Base-by-base conservation (phyloP, 441 rosid species). In the Gossypium trilobum region DNA sequence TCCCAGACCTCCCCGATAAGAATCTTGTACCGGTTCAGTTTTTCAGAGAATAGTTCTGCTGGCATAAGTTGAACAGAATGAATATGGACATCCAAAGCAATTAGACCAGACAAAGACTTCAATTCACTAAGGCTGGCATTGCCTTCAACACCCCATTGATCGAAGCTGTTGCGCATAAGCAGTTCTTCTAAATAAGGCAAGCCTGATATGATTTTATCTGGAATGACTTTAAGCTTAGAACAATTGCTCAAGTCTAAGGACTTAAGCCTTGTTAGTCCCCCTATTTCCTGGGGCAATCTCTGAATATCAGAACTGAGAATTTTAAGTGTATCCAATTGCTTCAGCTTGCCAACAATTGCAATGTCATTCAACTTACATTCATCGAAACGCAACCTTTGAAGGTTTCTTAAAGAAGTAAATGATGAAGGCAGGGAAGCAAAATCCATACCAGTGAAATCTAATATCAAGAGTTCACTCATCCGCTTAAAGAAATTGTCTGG, bases 331-430 rank as follows among this genome's bases (percentile, higher is more conserved):
- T 72, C 52, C 16, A 86, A 46, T 2, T 74, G 74, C 36, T 44
- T 11, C 55, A 65, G 55, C 0, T 67, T 48, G 55, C 78, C 84
- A 16, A 86, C 50, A 2, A 46, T 11, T 20, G 62, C 14, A 1
- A 84, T 33, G 14, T 81, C 80, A 20, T 3, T 42, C 44, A 82
- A 14, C 0, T 0, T 1, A 4, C 79, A 78, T 0, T 0, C 0
- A 48, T 78, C 42, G 1, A 86, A 13, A 39, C 80, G 59, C 73
- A 83, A 72, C 8, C 82, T 81, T 62, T 7, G 64, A 27, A 83
- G 87, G 29, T 59, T 74, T 16, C 3, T 7, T 4, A 81, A 59
- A 25, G 1, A 36, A 10, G 9, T 3, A n/a, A 84, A 31, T 4
- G 85, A 81, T 0, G 68, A 33, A 7, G 84, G 86, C 23, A 82